phyloP scores from a whole-genome alignment of 2,329 filamentous ascomycete species.

The Fusarium sp. region DNA sequence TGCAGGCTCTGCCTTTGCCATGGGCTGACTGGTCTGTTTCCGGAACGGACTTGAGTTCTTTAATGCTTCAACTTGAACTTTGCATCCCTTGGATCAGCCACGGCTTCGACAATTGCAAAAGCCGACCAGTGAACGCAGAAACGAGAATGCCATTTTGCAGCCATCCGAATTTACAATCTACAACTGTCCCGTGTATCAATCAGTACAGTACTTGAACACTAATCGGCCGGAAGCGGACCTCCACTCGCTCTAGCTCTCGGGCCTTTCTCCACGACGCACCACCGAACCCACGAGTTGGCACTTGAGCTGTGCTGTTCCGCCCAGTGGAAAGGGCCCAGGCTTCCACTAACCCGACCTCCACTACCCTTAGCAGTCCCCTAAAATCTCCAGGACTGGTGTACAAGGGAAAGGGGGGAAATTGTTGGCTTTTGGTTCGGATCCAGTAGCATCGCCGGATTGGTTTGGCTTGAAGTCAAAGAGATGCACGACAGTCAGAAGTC shows the following conservation, averaged over 20 bases:
- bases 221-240: constrained; percentile 40
- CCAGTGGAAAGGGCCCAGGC: constrained; percentile 30
- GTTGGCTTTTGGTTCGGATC: constrained; percentile 41
- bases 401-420: constrained; percentile 47
- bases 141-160: constrained; percentile 17
- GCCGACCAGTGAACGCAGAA: constrained; percentile 3
- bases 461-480: constrained; percentile 32
- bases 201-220: constrained; percentile 28
- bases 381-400: constrained; percentile 21
- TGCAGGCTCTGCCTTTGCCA: neutral
- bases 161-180: constrained; percentile 3
- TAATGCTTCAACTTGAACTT: constrained; percentile 25
- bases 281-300: constrained; percentile 21
- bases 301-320: constrained; percentile 19
- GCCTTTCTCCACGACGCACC: constrained; percentile 36
- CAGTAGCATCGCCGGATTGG: constrained; percentile 40
- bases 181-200: constrained; percentile 7
- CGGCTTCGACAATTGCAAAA: constrained; percentile 12
- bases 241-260: constrained; percentile 30
- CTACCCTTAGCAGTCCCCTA: constrained; percentile 39
- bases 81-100: constrained; percentile 11
- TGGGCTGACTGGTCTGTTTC: constrained; percentile 24
- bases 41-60: constrained; percentile 31
- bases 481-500: constrained; percentile 47
- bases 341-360: constrained; percentile 36